Base-by-base conservation (phyloP, 305 asterid species). In the Salvia sclarea region DNA sequence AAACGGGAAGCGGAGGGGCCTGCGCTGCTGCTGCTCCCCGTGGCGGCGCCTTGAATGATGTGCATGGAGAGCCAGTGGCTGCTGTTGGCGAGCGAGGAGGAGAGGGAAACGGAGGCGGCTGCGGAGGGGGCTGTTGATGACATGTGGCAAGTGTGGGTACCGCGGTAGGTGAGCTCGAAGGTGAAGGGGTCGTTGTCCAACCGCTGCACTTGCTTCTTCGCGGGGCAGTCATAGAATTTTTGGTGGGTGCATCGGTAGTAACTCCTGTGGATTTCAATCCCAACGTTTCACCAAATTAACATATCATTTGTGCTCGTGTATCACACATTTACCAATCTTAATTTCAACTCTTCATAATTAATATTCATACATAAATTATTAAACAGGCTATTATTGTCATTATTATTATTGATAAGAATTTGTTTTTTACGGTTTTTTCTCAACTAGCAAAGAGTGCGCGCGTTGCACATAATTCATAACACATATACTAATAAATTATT, bases 191-290 rank as follows among this genome's bases (percentile, higher is more conserved):
- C 90, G 1, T 82, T 17, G 53, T 89, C 88, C 8, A 84, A 68
- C 0, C 96, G 81, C 16, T 92, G 98, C 44, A 89, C 98, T 77
- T 80, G 98, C 80, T 89, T 92, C 77, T 88, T 92, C 38, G 95
- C 96, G 0, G 85, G 91, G 79, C 96, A 92, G 0, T 73, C 54
- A 69, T 85, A 90, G 8, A 87, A 73, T 71, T 80, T 89, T 59
- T 89, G 92, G 63, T 89, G 95, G 56, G 96, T 85, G 82, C 98
- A 92, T 75, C 88, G 83, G 64, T 87, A 92, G 68, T 92, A 92
- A 67, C 91, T 82, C 89, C 96, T 89, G 86, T n/a, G n/a, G n/a
- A n/a, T n/a, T n/a, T n/a, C n/a, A n/a, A n/a, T n/a, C n/a, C n/a
- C n/a, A n/a, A n/a, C n/a, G n/a, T n/a, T n/a, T n/a, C n/a, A n/a